These are phyloP conservation scores for Pichia sp. DNA, from an alignment of 1,139 yeast genomes.

Conservation along the genomic window DNA sequence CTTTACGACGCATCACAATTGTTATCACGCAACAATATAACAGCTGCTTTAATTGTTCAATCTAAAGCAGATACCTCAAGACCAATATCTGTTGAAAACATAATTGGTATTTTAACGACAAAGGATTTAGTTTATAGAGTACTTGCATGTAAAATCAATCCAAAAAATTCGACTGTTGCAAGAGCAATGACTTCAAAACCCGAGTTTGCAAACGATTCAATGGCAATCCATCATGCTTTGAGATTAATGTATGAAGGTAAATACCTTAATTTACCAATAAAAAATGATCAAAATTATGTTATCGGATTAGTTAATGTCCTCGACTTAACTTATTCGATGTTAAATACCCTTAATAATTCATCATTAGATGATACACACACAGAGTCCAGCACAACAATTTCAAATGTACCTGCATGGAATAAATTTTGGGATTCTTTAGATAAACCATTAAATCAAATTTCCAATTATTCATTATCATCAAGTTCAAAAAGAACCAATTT, in stretches of 20 bases:
- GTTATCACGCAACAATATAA: conserved; percentile 30
- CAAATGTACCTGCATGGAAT: conserved; percentile 34
- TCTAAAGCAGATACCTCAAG: not conserved
- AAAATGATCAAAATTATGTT: conserved; percentile 26
- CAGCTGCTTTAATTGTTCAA: conserved; percentile 32
- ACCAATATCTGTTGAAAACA: conserved; percentile 18
- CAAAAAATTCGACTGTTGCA: conserved; percentile 32
- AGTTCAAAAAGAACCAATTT: too few relatives aligned
- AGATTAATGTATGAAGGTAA: conserved; percentile 39
- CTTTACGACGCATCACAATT: conserved; percentile 32
- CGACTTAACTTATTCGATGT: conserved; percentile 34
- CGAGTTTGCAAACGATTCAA: conserved; percentile 33
- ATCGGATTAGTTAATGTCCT: conserved; percentile 37
- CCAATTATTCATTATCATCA: not conserved
- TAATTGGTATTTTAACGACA: conserved; percentile 38
- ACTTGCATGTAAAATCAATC: conserved; percentile 31
- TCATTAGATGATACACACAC: conserved; percentile 6
- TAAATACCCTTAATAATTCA: conserved; percentile 27
- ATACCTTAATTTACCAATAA: conserved; percentile 35
- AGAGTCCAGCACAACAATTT: not conserved
- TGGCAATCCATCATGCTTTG: conserved; percentile 35
- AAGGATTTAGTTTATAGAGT: conserved; percentile 37
- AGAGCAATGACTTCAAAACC: conserved; percentile 38
- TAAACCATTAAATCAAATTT: conserved; percentile 21
- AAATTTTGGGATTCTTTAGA: conserved; percentile 35